phyloP scores from a whole-genome alignment of 768 basidiomycete genomes.

The Russula sp. region DNA sequence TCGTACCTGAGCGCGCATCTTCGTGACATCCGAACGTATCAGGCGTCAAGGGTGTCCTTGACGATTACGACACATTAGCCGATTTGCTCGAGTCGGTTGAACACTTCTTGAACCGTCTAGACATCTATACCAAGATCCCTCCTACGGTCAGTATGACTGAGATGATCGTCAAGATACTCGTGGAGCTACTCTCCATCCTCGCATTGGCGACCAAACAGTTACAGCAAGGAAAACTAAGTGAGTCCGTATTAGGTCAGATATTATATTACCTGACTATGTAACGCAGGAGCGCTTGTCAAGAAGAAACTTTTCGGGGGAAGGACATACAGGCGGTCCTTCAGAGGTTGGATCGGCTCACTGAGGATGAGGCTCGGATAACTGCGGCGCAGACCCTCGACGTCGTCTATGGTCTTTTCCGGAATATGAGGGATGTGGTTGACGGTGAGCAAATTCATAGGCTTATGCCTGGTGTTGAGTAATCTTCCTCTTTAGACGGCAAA shows the following conservation, averaged over 20 bases:
- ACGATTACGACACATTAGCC: not conserved
- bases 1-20: not conserved
- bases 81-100: not conserved
- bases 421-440: not conserved
- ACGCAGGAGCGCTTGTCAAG: not conserved
- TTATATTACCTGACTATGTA: not conserved
- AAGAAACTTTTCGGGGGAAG: not conserved
- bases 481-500: not conserved
- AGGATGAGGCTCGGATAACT: not conserved
- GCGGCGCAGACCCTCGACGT: not conserved
- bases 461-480: not conserved
- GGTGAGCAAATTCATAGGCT: not conserved
- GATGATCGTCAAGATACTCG: not conserved
- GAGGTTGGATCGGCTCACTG: not conserved
- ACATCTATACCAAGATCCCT: not conserved
- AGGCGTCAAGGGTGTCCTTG: not conserved
- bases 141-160: not conserved
- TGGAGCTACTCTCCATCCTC: not conserved
- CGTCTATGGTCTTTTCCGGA: not conserved
- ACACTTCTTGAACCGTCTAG: not conserved
- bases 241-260: not conserved
- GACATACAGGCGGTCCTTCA: not conserved
- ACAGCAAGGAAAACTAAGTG: not conserved
- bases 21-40: not conserved
- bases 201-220: not conserved